Evolutionary conservation across 139 green algal genomes (phyloP).

Genomic region (Chlamydomonas incerta): DNA sequence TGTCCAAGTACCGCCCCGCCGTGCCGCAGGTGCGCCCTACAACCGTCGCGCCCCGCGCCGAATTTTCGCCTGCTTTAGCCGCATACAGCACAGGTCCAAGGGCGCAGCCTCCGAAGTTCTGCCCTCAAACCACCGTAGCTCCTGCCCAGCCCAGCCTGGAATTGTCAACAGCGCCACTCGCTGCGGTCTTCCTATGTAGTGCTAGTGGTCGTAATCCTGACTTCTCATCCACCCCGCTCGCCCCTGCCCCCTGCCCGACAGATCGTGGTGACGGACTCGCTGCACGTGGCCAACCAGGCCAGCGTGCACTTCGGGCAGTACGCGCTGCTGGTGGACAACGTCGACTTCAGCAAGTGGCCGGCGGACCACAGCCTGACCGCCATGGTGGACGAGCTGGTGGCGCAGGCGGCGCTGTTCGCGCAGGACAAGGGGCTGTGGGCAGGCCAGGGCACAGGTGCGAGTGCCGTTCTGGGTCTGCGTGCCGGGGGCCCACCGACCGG

Average conservation of each 20-base stretch:
- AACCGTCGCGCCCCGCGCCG: no score
- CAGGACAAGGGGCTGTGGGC: conserved; percentile 33
- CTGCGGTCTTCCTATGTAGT: no score
- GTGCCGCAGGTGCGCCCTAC: conserved; percentile 66
- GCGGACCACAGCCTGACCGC: background rate
- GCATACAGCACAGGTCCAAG: no score
- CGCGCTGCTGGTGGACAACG: conserved; percentile 37
- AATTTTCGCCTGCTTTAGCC: no score
- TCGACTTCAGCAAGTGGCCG: background rate
- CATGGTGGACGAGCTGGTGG: conserved; percentile 27
- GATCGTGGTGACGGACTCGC: conserved; percentile 49
- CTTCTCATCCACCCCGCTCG: no score
- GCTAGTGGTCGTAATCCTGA: no score
- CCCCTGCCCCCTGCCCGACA: background rate
- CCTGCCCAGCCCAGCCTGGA: no score
- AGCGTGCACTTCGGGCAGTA: conserved; percentile 54
- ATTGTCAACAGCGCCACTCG: no score
- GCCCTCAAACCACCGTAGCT: no score
- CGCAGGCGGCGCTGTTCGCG: background rate
- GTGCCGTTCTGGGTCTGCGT: no score
- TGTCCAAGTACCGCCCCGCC: conserved; percentile 75
- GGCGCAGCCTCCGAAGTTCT: no score
- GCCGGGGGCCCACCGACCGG: no score
- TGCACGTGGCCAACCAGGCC: conserved; percentile 33
- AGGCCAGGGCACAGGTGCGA: conserved; percentile 34